phyloP scores from a whole-genome alignment of 352 stramenopile genomes.

The Globisporangium yorkense region DNA sequence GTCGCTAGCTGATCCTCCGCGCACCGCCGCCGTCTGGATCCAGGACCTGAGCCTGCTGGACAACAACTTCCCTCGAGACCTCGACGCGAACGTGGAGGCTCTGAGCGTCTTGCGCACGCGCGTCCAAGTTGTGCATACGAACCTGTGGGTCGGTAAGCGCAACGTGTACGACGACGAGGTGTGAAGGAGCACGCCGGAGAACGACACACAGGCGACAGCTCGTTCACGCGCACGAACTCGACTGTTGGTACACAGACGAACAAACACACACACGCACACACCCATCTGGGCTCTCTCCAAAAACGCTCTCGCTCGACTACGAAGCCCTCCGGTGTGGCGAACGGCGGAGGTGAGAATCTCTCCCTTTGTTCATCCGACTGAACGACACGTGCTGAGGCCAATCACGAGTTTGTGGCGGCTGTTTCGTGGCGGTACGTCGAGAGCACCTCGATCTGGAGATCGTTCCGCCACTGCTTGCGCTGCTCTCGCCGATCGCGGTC shows the following conservation, averaged over 20 bases:
- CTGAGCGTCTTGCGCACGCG: conserved; percentile 23
- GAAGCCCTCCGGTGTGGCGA: not conserved
- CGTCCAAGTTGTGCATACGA: conserved; percentile 48
- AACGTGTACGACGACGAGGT: conserved; percentile 86
- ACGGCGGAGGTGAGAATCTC: not conserved
- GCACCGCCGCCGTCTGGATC: conserved; percentile 17
- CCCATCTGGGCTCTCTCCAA: not conserved
- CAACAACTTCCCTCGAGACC: conserved; percentile 50
- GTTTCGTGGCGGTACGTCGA: conserved; percentile 6
- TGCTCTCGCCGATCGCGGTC: conserved; percentile 30
- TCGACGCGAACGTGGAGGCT: conserved; percentile 14
- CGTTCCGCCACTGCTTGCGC: conserved; percentile 17
- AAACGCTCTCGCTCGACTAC: not conserved
- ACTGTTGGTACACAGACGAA: not conserved
- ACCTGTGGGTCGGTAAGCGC: conserved; percentile 51
- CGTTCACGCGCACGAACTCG: not conserved
- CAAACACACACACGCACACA: not conserved
- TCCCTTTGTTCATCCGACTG: not conserved
- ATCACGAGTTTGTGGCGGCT: not conserved
- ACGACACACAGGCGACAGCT: not conserved
- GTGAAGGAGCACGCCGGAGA: conserved; percentile 18
- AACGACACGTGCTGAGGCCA: not conserved
- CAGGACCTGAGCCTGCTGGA: conserved; percentile 58
- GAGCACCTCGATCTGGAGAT: conserved; percentile 16
- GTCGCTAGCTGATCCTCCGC: too few species aligned